phyloP scores from a whole-genome alignment of 2,329 filamentous ascomycete genomes.

The Periconia digitata region DNA sequence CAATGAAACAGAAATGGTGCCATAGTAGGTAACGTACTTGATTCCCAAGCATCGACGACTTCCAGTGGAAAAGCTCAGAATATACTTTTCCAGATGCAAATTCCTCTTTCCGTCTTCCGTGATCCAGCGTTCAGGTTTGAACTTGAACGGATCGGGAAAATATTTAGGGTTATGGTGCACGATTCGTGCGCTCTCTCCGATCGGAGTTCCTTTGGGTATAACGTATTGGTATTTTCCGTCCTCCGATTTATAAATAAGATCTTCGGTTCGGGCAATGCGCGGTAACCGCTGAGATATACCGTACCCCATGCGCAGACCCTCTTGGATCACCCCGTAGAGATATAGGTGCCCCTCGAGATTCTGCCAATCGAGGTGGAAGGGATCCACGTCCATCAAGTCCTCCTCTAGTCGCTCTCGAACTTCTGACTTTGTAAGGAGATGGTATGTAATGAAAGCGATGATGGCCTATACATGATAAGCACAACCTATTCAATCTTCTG shows the following conservation, averaged over 20 bases:
- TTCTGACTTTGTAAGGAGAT: too few relatives aligned
- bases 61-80: constrained; percentile 14
- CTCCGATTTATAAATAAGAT: constrained; percentile 3
- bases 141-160: constrained; percentile 18
- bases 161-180: constrained; percentile 24
- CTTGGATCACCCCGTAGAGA: constrained; percentile 9
- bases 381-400: too few relatives aligned
- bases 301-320: constrained; percentile 19
- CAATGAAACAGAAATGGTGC: too few relatives aligned
- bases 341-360: constrained; percentile 18
- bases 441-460: too few relatives aligned
- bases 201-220: constrained; percentile 7
- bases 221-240: constrained; percentile 5
- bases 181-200: constrained; percentile 5
- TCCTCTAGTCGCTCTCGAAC: too few relatives aligned
- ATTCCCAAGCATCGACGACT: too few relatives aligned
- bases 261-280: constrained; percentile 10
- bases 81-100: constrained; percentile 5
- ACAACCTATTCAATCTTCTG: too few relatives aligned
- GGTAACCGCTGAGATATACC: constrained; percentile 13
- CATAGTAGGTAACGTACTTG: too few relatives aligned
- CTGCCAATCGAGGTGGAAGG: too few relatives aligned
- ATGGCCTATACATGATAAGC: too few relatives aligned
- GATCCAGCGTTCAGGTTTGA: constrained; percentile 28
- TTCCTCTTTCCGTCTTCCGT: constrained; percentile 2